phyloP scores from a whole-genome alignment of 805 yeast species.

The Kluyveromyces wickerhamii region DNA sequence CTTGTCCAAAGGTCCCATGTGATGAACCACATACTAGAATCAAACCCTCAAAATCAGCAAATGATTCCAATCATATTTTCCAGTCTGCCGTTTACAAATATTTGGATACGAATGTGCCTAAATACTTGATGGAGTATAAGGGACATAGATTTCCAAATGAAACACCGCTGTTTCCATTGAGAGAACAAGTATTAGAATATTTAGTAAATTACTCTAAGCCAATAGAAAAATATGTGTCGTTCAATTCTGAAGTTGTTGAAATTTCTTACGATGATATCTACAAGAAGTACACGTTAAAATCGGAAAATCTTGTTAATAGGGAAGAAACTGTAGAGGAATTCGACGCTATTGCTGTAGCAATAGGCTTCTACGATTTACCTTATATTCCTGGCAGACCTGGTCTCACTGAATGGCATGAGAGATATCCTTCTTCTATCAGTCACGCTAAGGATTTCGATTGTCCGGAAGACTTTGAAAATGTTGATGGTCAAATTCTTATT shows the following conservation, averaged over 20 bases:
- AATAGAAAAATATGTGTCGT: conserved; percentile 34
- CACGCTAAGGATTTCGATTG: conserved; percentile 53
- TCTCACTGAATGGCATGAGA: conserved; percentile 37
- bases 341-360: conserved; percentile 57
- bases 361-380: conserved; percentile 61
- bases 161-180: conserved; percentile 47
- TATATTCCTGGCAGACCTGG: conserved; percentile 50
- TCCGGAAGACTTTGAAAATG: conserved; percentile 34
- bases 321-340: conserved; percentile 24
- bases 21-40: conserved; percentile 17
- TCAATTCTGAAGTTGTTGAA: conserved; percentile 41
- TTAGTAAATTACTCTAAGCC: conserved; percentile 43
- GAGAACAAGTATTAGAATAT: conserved; percentile 52
- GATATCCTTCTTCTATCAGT: conserved; percentile 39
- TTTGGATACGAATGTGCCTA: conserved; percentile 60
- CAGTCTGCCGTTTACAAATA: conserved; percentile 51
- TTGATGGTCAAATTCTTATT: conserved; percentile 41
- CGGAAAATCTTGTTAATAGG: conserved; percentile 26
- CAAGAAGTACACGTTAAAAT: conserved; percentile 38
- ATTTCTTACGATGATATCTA: conserved; percentile 22
- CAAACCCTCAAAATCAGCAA: conserved; percentile 6
- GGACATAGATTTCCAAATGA: conserved; percentile 39
- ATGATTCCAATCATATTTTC: conserved; percentile 29
- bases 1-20: conserved; percentile 24
- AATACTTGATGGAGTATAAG: conserved; percentile 54